These are phyloP conservation scores for Mycena capillaripes DNA, from an alignment of 768 basidiomycete genomes.

Conservation along the genomic window DNA sequence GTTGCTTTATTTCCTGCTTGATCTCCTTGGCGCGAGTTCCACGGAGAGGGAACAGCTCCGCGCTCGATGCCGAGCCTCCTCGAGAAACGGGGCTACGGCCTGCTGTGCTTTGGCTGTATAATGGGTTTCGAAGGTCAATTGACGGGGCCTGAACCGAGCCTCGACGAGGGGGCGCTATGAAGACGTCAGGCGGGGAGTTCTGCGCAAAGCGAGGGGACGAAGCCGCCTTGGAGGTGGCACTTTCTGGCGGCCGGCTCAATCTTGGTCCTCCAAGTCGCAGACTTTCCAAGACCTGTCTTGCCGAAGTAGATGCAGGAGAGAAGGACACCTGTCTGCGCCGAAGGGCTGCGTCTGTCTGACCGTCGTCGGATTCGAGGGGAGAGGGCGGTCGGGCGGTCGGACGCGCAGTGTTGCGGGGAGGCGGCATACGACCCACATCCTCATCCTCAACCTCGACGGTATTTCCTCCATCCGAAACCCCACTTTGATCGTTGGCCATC, in stretches of 20 bases:
- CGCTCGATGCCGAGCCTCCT: slow-evolving; percentile 15
- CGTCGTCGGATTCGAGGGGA: slow-evolving; percentile 24
- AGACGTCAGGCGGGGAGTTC: slow-evolving; percentile 14
- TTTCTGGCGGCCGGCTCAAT: slow-evolving; percentile 14
- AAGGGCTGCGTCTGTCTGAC: slow-evolving; percentile 15
- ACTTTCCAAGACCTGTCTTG: background rate
- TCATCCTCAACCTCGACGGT: background rate
- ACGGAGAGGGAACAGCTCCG: slow-evolving; percentile 18
- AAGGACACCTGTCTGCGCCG: slow-evolving; percentile 6
- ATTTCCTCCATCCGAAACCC: slow-evolving; percentile 22
- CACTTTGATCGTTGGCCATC: slow-evolving; percentile 27
- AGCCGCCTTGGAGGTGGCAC: slow-evolving; percentile 4
- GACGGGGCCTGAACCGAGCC: too few species aligned
- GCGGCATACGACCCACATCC: slow-evolving; percentile 18
- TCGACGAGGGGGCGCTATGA: background rate
- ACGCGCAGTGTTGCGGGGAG: slow-evolving; percentile 10
- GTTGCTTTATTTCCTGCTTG: slow-evolving; percentile 11
- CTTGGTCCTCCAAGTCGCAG: background rate
- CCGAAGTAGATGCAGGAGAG: slow-evolving; percentile 3
- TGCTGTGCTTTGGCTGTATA: slow-evolving; percentile 4
- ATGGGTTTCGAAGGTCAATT: slow-evolving; percentile 3
- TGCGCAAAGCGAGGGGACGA: slow-evolving; percentile 13
- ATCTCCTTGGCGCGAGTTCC: slow-evolving; percentile 12
- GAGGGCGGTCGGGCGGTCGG: background rate
- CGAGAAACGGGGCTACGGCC: slow-evolving; percentile 8